These are phyloP conservation scores for Mariannaea sp. DNA, from an alignment of 2,329 filamentous ascomycete genomes.

Conservation along the genomic window DNA sequence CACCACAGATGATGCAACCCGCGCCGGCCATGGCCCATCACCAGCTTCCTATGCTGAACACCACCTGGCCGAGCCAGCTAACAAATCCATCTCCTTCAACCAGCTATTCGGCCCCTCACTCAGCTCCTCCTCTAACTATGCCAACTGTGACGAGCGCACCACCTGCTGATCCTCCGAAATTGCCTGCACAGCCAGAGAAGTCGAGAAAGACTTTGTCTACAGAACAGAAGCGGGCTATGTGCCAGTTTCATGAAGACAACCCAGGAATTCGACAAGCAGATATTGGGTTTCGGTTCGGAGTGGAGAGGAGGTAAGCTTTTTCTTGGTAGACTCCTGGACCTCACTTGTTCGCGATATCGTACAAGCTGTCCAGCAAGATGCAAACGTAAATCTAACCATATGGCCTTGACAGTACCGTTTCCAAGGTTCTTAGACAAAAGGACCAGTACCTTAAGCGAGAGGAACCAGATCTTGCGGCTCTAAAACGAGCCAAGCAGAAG, in stretches of 20 bases:
- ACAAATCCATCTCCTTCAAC: conserved; percentile 63
- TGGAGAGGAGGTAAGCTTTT: conserved; percentile 84
- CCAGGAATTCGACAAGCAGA: conserved; percentile 93
- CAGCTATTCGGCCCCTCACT: conserved; percentile 64
- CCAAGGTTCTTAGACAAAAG: conserved; percentile 92
- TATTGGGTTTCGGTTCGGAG: conserved; percentile 93
- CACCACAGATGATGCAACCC: conserved; percentile 45
- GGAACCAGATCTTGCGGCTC: conserved; percentile 67
- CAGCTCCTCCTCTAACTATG: conserved; percentile 62
- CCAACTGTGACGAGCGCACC: conserved; percentile 62
- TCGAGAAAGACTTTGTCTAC: conserved; percentile 89
- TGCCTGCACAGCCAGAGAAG: conserved; percentile 55
- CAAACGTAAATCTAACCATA: conserved; percentile 26
- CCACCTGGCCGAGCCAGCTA: conserved; percentile 81
- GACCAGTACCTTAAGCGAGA: conserved; percentile 91
- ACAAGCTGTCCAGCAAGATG: too few relatives aligned
- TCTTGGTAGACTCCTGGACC: too few relatives aligned
- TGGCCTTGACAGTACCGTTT: conserved; percentile 76
- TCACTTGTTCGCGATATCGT: background rate
- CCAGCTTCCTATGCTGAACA: conserved; percentile 71
- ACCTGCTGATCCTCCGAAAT: conserved; percentile 38
- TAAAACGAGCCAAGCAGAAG: conserved; percentile 83
- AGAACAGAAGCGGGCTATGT: conserved; percentile 90
- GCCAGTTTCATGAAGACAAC: conserved; percentile 88
- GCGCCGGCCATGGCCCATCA: conserved; percentile 57